These are phyloP conservation scores for Akanthomyces lecanii DNA, from an alignment of 2,329 filamentous ascomycete genomes.

Conservation along the genomic window DNA sequence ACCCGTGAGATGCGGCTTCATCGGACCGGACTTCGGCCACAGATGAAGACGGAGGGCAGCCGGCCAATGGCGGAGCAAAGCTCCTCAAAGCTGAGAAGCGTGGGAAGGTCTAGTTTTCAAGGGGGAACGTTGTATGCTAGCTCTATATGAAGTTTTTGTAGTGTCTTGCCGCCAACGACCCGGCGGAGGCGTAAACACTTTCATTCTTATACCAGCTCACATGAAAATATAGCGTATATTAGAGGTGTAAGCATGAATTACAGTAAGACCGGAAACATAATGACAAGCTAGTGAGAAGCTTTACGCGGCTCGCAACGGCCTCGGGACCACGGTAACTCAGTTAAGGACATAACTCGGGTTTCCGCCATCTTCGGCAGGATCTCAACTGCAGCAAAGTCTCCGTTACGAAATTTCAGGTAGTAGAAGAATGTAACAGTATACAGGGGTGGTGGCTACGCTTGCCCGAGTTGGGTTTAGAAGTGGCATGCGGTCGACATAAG, in stretches of 20 bases:
- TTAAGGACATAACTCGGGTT: slow-evolving; percentile 15
- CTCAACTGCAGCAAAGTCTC: neutral
- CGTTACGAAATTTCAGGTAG: neutral
- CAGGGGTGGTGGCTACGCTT: neutral
- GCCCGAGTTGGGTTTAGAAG: neutral
- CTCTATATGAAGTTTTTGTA: too few species aligned
- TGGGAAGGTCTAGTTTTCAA: neutral
- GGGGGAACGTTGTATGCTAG: too few species aligned
- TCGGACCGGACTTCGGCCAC: slow-evolving; percentile 6
- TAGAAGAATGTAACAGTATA: neutral
- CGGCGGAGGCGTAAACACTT: too few species aligned
- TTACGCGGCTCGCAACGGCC: neutral
- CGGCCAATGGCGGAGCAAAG: neutral
- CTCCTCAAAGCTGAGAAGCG: neutral
- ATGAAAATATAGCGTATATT: neutral
- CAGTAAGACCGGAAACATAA: neutral
- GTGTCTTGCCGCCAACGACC: too few species aligned
- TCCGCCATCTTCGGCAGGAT: neutral
- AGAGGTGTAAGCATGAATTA: neutral
- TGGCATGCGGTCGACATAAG: slow-evolving; percentile 8
- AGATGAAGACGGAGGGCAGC: neutral
- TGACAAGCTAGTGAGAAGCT: neutral
- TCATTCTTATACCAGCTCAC: too few species aligned
- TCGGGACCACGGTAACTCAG: neutral
- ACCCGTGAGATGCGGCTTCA: slow-evolving; percentile 4